Percentiles rank a stretch among this genome's conserved stretches.
Evolutionary conservation across 106 monocot species (phyloP).

Genomic region (Dioscorea dumetorum): DNA sequence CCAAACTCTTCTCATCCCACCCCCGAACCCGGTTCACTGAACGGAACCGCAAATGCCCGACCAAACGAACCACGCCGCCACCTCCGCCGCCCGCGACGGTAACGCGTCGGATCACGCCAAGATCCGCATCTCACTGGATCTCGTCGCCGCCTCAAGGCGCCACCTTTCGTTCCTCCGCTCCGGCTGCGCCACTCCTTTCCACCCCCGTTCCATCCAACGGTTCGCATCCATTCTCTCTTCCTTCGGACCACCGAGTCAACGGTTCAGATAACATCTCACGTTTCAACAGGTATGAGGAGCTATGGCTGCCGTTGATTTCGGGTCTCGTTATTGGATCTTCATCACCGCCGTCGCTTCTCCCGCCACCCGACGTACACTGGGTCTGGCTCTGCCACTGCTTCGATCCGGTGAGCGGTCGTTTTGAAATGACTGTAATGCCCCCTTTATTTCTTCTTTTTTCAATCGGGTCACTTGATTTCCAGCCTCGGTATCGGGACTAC

Average conservation of each 20-base stretch:
- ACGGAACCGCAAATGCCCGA: too few relatives aligned
- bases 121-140: constrained; percentile 38
- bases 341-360: constrained; percentile 41
- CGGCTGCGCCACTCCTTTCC: constrained; percentile 20
- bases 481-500: constrained; percentile 59
- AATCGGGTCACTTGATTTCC: background rate
- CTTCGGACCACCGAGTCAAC: background rate
- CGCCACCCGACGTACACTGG: constrained; percentile 73
- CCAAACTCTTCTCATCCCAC: too few relatives aligned
- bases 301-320: constrained; percentile 84
- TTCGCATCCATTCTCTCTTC: background rate
- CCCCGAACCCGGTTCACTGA: too few relatives aligned
- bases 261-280: background rate
- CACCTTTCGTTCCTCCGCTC: constrained; percentile 44
- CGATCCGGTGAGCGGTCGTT: constrained; percentile 24
- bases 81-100: background rate
- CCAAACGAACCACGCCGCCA: too few relatives aligned
- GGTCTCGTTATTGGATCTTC: constrained; percentile 15
- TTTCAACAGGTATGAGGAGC: constrained; percentile 59
- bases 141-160: constrained; percentile 46
- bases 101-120: background rate
- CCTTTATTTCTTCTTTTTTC: too few relatives aligned
- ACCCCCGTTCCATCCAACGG: constrained; percentile 40
- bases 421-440: background rate
- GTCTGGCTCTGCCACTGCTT: constrained; percentile 95